Percentiles rank a stretch among this genome's conserved stretches.
phyloP scores from a whole-genome alignment of 192 early-diverging fungal genomes.

The Funneliformis mosseae region DNA sequence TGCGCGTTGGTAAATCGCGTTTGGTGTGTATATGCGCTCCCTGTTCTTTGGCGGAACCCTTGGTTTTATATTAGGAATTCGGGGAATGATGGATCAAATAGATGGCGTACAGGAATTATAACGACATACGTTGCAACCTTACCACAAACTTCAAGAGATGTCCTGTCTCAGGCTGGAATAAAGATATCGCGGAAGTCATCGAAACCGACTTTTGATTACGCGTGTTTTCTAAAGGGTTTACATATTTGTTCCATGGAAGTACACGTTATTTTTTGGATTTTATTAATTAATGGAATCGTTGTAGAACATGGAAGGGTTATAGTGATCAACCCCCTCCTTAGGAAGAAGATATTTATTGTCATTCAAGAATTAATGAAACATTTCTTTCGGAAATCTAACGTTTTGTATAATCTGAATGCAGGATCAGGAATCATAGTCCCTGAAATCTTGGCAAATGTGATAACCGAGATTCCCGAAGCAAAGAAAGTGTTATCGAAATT shows the following conservation, averaged over 20 bases:
- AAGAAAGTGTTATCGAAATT: neutral
- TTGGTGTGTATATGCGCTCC: neutral
- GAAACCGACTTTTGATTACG: neutral
- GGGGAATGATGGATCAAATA: neutral
- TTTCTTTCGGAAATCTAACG: neutral
- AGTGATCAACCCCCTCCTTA: neutral
- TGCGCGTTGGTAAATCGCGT: neutral
- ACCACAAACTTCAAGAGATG: neutral
- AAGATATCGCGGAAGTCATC: neutral
- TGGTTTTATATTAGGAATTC: neutral
- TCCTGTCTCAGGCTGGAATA: neutral
- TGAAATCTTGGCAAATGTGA: neutral
- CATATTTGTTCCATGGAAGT: neutral
- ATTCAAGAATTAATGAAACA: neutral
- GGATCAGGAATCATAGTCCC: neutral
- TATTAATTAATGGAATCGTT: neutral
- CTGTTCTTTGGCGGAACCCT: neutral
- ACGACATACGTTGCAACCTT: neutral
- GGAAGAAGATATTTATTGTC: neutral
- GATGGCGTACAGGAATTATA: neutral
- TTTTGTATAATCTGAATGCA: neutral
- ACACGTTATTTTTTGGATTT: neutral
- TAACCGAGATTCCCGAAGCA: neutral
- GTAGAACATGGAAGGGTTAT: neutral
- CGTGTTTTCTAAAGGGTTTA: neutral